These are phyloP conservation scores for Vaccinium vitisidaea DNA, from an alignment of 148 eudicot species.

Conservation along the genomic window DNA sequence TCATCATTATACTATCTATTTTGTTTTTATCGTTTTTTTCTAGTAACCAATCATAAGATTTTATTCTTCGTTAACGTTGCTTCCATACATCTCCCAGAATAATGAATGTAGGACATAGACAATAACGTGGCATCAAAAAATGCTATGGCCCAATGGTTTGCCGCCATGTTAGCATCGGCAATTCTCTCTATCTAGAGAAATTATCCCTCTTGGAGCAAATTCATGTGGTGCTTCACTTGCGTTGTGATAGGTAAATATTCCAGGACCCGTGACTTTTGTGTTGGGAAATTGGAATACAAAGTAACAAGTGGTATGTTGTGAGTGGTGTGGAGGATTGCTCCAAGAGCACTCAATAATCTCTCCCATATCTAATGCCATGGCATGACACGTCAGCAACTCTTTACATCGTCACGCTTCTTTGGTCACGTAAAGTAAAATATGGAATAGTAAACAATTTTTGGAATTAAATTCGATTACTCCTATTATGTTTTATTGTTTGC, in stretches of 20 bases:
- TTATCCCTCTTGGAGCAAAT: too few relatives aligned
- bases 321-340: too few relatives aligned
- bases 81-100: neutral
- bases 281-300: too few relatives aligned
- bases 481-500: too few relatives aligned
- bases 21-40: neutral
- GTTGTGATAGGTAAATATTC: too few relatives aligned
- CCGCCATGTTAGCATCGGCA: neutral
- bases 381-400: conserved; percentile 14
- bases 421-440: neutral
- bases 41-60: neutral
- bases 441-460: neutral
- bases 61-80: conserved; percentile 10
- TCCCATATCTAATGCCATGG: neutral
- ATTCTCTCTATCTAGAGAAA: neutral
- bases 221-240: too few relatives aligned
- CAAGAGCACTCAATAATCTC: too few relatives aligned
- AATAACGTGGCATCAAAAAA: neutral
- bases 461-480: too few relatives aligned
- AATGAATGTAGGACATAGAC: neutral
- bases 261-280: too few relatives aligned
- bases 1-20: neutral
- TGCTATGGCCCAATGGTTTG: neutral
- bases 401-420: neutral
- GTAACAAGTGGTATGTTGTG: too few relatives aligned